Evolutionary conservation across 2,329 filamentous ascomycete genomes (phyloP), one percentile per base, ranked within the genome.

Genomic region (Paraphaeosphaeria sporulosa): DNA sequence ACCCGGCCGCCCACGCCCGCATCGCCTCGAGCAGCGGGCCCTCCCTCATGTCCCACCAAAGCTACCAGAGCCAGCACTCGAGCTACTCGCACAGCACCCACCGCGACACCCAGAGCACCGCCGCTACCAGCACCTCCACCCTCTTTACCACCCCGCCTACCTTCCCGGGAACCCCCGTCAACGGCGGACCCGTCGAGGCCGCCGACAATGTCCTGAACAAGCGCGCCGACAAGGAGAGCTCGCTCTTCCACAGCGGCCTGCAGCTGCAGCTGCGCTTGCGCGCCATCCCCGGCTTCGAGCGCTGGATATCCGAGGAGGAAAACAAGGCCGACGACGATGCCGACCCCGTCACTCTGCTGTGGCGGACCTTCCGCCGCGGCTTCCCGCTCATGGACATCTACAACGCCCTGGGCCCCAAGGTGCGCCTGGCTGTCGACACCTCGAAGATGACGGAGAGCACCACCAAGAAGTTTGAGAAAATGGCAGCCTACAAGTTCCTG

Each of bases 201-300:
- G 93, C 91, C 61, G 87, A 91, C 77, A 97, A 97, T 79, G 96
- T 99, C 77, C 97, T 99, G 84, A 99, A 99, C 81, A 92, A 94
- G 79, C 91, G 92, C 76, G 95, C 94, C 76, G 94, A 97, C 77
- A 94, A 95, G 66, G 92, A 92, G 58, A 87, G 90, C 61, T 97
- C 94, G 12, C 87, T 99, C 25, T 99, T 97, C 79, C 94, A 98
- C 79, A 97, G 96, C 78, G 98, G 95, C 77, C 86, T 96, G 67
- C 89, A 90, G 56, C 84, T 98, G 62, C 92, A 92, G 76, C 89
- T 90, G 80, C 89, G 95, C 64, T 83, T 99, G 62, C 85, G 89
- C 58, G 90, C 90, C 66, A 93, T 98, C 9, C 93, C 93, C 4
- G 90, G 87, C 60, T 97, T 98, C 75, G 89, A 93, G 64, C 83